Percentiles rank a stretch among this genome's conserved stretches.
phyloP scores from a whole-genome alignment of 179 eudicot genomes.

The Silene noctiflora region DNA sequence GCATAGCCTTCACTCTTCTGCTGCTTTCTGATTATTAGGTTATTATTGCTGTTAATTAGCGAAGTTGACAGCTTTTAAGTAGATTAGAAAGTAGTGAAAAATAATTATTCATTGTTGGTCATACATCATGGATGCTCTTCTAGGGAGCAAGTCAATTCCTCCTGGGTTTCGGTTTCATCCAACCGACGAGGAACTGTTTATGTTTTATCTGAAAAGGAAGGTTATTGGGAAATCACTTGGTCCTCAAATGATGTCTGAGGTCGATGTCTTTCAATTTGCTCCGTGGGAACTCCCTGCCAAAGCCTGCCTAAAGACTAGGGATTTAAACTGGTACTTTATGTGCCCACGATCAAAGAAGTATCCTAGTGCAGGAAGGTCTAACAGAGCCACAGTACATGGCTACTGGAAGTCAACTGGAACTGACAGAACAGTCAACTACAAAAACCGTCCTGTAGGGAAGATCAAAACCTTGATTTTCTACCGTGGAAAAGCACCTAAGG shows the following conservation, averaged over 20 bases:
- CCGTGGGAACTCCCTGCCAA: slow-evolving; percentile 71
- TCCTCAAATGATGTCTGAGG: slow-evolving; percentile 45
- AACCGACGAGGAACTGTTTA: slow-evolving; percentile 62
- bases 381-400: slow-evolving; percentile 56
- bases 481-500: slow-evolving; percentile 55
- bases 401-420: slow-evolving; percentile 82
- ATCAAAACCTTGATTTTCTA: slow-evolving; percentile 70
- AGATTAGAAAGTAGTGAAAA: slow-evolving; percentile 4
- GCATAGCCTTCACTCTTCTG: no score
- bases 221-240: slow-evolving; percentile 44
- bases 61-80: slow-evolving; percentile 8
- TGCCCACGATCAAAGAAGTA: slow-evolving; percentile 58
- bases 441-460: slow-evolving; percentile 43
- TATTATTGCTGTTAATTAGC: background rate
- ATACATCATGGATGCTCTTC: slow-evolving; percentile 16
- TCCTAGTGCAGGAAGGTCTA: slow-evolving; percentile 45
- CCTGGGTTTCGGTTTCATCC: slow-evolving; percentile 84
- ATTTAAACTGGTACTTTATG: slow-evolving; percentile 71
- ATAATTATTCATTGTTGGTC: slow-evolving; percentile 15
- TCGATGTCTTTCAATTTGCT: slow-evolving; percentile 50
- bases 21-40: no score
- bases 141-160: slow-evolving; percentile 31
- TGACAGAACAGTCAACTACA: slow-evolving; percentile 40
- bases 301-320: slow-evolving; percentile 45
- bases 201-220: slow-evolving; percentile 65